phyloP scores from a whole-genome alignment of 495 filamentous ascomycete species.

The Penicillium cataractarum region DNA sequence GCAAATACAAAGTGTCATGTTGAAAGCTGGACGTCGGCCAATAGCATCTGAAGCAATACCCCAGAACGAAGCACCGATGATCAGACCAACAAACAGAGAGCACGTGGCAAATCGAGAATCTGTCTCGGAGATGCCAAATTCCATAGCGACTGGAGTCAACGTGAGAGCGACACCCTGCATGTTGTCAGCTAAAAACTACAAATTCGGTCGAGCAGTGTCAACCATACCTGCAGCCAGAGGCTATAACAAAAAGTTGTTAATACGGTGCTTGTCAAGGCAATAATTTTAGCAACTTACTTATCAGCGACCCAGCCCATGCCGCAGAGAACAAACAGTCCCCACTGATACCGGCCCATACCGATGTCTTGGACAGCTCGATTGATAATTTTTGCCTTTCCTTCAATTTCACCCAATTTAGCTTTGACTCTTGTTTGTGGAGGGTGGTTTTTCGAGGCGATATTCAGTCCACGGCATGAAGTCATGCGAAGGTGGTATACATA shows the following conservation, averaged over 20 bases:
- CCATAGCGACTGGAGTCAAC: slow-evolving; percentile 42
- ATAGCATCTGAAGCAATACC: slow-evolving; percentile 52
- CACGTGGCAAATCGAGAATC: slow-evolving; percentile 53
- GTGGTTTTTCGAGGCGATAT: neutral
- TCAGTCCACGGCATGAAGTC: neutral
- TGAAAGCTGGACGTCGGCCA: slow-evolving; percentile 56
- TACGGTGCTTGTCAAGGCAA: neutral
- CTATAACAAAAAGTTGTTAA: slow-evolving; percentile 28
- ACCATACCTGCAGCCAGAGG: slow-evolving; percentile 44
- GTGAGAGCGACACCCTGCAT: slow-evolving; percentile 51
- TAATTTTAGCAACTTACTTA: slow-evolving; percentile 39
- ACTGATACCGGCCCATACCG: slow-evolving; percentile 85
- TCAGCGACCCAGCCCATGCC: slow-evolving; percentile 76
- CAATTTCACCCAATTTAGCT: neutral
- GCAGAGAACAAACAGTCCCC: slow-evolving; percentile 75
- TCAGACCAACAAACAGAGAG: slow-evolving; percentile 48
- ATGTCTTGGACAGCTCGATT: slow-evolving; percentile 57
- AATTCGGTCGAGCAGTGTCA: neutral
- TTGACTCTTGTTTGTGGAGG: neutral
- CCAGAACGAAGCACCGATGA: slow-evolving; percentile 55
- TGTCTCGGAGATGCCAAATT: slow-evolving; percentile 48
- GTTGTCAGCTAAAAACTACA: slow-evolving; percentile 12
- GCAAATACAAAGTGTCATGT: slow-evolving; percentile 50
- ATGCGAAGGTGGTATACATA: slow-evolving; percentile 38
- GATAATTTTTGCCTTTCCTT: slow-evolving; percentile 36